Percentiles rank a stretch among this genome's conserved stretches.
phyloP scores from a whole-genome alignment of 495 filamentous ascomycete species.

The Xylaria scruposa region DNA sequence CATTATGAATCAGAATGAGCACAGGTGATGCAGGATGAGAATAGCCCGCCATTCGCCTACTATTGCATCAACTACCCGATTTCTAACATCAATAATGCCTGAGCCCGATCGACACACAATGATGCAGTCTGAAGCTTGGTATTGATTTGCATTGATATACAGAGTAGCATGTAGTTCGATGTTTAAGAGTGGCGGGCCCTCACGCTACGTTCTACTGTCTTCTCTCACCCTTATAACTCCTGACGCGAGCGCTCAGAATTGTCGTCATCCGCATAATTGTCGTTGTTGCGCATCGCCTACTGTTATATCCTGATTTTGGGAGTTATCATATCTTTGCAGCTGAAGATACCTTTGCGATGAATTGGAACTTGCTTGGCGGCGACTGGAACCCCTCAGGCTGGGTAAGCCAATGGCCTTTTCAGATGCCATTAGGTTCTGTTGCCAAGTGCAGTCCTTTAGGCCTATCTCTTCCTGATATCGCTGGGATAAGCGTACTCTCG shows the following conservation, averaged over 20 bases:
- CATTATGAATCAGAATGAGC: conserved; percentile 17
- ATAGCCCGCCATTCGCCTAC: not conserved
- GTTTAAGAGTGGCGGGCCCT: conserved; percentile 4
- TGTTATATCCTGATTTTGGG: not conserved
- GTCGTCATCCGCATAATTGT: not conserved
- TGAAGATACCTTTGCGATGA: conserved; percentile 7
- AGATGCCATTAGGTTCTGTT: conserved; percentile 3
- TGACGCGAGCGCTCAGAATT: not conserved
- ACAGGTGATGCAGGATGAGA: conserved; percentile 7
- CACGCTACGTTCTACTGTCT: not conserved
- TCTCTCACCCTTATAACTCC: not conserved
- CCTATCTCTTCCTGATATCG: conserved; percentile 14
- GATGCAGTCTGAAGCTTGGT: not conserved
- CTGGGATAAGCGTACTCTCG: conserved; percentile 10
- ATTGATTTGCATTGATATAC: not conserved
- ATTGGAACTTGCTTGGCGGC: conserved; percentile 11
- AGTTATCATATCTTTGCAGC: not conserved
- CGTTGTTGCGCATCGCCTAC: not conserved
- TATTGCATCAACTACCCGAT: not conserved
- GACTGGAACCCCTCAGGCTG: conserved; percentile 13
- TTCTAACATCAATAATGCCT: not conserved
- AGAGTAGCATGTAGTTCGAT: not conserved
- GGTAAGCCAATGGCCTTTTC: conserved; percentile 18
- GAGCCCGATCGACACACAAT: conserved; percentile 5
- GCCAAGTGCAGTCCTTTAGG: conserved; percentile 3